phyloP scores from a whole-genome alignment of 2,329 filamentous ascomycete species.

The Davidsoniella virescens region DNA sequence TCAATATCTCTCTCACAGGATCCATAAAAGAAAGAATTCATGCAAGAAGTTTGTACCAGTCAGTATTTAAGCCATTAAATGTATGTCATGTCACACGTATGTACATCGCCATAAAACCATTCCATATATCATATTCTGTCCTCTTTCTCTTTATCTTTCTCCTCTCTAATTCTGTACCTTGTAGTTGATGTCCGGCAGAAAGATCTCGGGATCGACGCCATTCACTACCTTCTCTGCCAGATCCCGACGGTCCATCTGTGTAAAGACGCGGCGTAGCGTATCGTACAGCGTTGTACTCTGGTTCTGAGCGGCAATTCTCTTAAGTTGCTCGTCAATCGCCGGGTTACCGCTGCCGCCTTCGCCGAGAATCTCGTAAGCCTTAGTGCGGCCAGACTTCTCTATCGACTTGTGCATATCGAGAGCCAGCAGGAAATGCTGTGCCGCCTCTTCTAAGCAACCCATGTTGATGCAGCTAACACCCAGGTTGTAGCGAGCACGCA shows the following conservation, averaged over 20 bases:
- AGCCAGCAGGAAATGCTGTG: conserved; percentile 79
- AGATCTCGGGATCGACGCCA: conserved; percentile 79
- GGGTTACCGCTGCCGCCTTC: conserved; percentile 24
- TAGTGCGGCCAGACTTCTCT: conserved; percentile 67
- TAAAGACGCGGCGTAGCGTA: conserved; percentile 86
- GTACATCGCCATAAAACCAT: background rate
- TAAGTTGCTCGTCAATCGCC: conserved; percentile 52
- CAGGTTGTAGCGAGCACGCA: conserved; percentile 89
- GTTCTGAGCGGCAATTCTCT: conserved; percentile 85
- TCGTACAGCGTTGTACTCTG: conserved; percentile 94
- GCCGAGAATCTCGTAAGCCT: conserved; percentile 68
- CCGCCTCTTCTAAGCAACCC: conserved; percentile 83
- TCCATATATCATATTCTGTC: background rate
- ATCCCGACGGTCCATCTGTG: conserved; percentile 82
- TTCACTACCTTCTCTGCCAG: conserved; percentile 73
- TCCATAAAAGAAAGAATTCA: too few relatives aligned
- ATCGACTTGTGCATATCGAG: conserved; percentile 92
- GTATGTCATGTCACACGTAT: background rate
- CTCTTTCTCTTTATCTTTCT: background rate
- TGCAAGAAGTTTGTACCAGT: background rate
- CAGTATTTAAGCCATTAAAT: background rate
- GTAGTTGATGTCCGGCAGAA: conserved; percentile 48
- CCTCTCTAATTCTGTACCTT: conserved; percentile 54
- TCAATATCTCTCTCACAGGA: too few relatives aligned
- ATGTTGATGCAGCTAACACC: conserved; percentile 97